phyloP scores from a whole-genome alignment of 345 rosid species.

The Salix suchowensis region DNA sequence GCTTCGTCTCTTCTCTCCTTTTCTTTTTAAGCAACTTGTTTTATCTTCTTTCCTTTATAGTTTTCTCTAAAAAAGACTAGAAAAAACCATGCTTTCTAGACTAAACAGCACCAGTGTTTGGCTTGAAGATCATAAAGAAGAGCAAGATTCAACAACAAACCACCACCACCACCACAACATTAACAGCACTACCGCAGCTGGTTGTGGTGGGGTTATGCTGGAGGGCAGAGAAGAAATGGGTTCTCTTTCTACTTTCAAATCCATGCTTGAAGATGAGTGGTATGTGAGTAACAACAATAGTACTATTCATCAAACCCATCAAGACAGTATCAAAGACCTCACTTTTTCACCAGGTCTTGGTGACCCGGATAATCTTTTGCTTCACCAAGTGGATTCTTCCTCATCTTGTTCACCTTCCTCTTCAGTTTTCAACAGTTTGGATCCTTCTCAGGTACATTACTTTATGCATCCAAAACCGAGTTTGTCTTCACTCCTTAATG shows the following conservation, averaged over 20 bases:
- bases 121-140: conserved; percentile 38
- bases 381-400: conserved; percentile 47
- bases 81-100: conserved; percentile 35
- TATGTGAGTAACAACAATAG: conserved; percentile 22
- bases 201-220: conserved; percentile 9
- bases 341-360: conserved; percentile 41
- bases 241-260: conserved; percentile 39
- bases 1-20: not conserved
- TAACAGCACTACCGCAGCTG: not conserved
- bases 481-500: conserved; percentile 40
- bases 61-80: not conserved
- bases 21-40: not conserved
- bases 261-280: conserved; percentile 62
- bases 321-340: conserved; percentile 31
- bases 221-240: conserved; percentile 41
- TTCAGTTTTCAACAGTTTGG: conserved; percentile 58
- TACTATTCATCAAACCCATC: conserved; percentile 31
- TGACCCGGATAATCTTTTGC: conserved; percentile 43
- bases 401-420: conserved; percentile 55
- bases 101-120: conserved; percentile 26
- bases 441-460: conserved; percentile 55
- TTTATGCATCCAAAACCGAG: conserved; percentile 39
- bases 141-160: conserved; percentile 30
- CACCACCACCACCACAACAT: conserved; percentile 18
- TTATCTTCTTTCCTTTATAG: not conserved